phyloP scores from a whole-genome alignment of 2,329 filamentous ascomycete species.

The Pestalotiopsis sp. region DNA sequence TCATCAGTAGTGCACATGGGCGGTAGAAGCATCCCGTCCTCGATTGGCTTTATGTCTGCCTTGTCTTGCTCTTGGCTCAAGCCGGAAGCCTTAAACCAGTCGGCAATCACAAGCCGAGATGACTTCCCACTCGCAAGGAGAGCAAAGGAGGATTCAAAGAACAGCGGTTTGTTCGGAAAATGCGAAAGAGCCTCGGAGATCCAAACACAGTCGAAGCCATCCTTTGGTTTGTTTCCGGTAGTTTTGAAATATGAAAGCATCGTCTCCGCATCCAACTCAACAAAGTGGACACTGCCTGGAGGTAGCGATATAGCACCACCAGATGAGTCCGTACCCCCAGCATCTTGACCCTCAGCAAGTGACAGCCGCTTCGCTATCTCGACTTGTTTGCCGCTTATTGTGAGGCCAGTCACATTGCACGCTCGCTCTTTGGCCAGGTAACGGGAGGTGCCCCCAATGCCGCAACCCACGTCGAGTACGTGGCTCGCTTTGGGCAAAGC shows the following conservation, averaged over 20 bases:
- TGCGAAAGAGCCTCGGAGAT: constrained; percentile 63
- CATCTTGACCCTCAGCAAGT: constrained; percentile 25
- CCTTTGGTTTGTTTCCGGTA: constrained; percentile 24
- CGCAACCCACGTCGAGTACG: constrained; percentile 63
- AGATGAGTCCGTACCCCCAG: not conserved
- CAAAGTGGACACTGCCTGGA: constrained; percentile 45
- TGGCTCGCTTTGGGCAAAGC: constrained; percentile 33
- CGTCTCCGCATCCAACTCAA: constrained; percentile 62
- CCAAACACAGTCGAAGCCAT: constrained; percentile 57
- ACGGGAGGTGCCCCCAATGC: constrained; percentile 59
- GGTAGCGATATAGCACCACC: constrained; percentile 8
- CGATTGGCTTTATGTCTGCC: constrained; percentile 58
- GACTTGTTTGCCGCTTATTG: constrained; percentile 60
- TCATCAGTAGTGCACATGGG: constrained; percentile 53
- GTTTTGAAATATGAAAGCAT: constrained; percentile 53
- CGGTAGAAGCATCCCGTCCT: constrained; percentile 62
- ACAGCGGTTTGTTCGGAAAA: constrained; percentile 58
- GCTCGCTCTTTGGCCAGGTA: constrained; percentile 52
- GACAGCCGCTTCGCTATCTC: constrained; percentile 56
- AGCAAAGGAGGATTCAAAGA: constrained; percentile 52
- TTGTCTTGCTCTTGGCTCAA: constrained; percentile 40
- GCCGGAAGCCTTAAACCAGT: constrained; percentile 59
- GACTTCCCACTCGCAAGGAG: constrained; percentile 50
- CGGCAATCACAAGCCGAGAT: constrained; percentile 52
- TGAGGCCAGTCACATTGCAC: constrained; percentile 58